These are phyloP conservation scores for Aspergillus haitiensis DNA, from an alignment of 495 filamentous ascomycete species.

Conservation along the genomic window DNA sequence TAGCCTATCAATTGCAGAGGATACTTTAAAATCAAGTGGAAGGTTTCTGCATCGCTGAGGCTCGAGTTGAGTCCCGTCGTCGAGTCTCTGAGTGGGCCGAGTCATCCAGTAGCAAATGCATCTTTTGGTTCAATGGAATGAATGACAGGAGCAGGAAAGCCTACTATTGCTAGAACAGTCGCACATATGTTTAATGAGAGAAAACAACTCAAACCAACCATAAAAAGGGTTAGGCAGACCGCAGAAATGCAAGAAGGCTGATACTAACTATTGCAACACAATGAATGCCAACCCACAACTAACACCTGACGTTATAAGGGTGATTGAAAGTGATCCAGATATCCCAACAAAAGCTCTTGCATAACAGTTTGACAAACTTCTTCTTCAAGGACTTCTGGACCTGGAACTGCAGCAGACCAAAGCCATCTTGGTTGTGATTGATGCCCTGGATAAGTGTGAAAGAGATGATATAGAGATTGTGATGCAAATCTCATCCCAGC, in stretches of 20 bases:
- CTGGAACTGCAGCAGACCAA: conserved; percentile 9
- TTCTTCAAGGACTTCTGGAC: conserved; percentile 40
- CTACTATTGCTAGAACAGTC: conserved; percentile 5
- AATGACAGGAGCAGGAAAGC: conserved; percentile 5
- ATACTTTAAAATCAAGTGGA: background rate
- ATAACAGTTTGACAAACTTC: conserved; percentile 52
- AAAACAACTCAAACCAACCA: too few relatives aligned
- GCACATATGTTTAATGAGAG: background rate
- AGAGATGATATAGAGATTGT: conserved; percentile 41
- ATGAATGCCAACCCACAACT: background rate
- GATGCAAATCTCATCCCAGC: conserved; percentile 34
- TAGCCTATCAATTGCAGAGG: too few relatives aligned
- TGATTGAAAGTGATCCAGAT: conserved; percentile 35
- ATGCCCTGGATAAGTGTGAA: conserved; percentile 57
- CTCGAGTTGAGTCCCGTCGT: background rate
- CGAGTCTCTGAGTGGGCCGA: conserved; percentile 1
- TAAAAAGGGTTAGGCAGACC: background rate
- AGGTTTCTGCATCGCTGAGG: background rate
- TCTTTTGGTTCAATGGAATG: conserved; percentile 9
- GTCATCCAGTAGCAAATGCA: background rate
- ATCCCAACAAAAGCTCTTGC: conserved; percentile 38
- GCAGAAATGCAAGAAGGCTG: conserved; percentile 2
- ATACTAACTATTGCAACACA: conserved; percentile 2
- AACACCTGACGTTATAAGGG: background rate
- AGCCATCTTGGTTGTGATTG: conserved; percentile 44